Base-by-base conservation (phyloP, 768 basidiomycete genomes). In the Lentinula sp. region DNA sequence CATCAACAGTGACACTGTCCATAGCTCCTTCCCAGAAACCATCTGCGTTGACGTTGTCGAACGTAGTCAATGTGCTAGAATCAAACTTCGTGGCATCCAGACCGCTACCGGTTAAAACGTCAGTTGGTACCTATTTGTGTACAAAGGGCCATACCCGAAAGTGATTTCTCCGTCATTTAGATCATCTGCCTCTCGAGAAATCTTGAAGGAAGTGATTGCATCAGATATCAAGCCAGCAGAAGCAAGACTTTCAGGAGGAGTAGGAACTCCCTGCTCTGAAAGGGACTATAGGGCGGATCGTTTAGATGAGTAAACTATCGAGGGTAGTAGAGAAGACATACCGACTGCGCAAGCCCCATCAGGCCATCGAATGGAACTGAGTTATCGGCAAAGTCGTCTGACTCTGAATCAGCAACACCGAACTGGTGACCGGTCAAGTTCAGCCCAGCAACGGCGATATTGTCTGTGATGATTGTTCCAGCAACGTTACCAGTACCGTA, bases 1-100 rank as follows among this genome's bases (percentile, higher is more conserved):
- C 87, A 67, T 89, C 76, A 63, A 88, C 82, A 23, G 81, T 78
- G 57, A 87, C 76, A 13, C 77, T 77, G 62, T 83, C 81, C 70
- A 94, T 70, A 7, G 73, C 74, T 15, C 78, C 86, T 76, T 93
- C 89, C 93, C 93, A 95, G 77, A 93, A 95, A 42, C 91, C 91
- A 28, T 77, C 63, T 6, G 63, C 50, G 72, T 83, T 90, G 70
- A 90, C 82, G 65, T 91, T 92, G 57, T 72, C 66, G 55, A 92
- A 60, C 0, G 81, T 84, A 46, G 81, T 77, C 41, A 90, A 76
- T 2, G 89, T 86, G 16, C 66, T 62, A 6, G 78, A 59, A 65
- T 86, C 80, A 70, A 91, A 90, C 72, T 93, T 91, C 63, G 81
- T 76, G 8, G 74, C 12, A 72, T 94, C 90, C 37, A 92, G 79